A percentile compares a stretch with the other conserved stretches of the same genome.
Evolutionary conservation across 2,329 filamentous ascomycete genomes (phyloP).

Genomic region (Fonsecaea pedrosoi): DNA sequence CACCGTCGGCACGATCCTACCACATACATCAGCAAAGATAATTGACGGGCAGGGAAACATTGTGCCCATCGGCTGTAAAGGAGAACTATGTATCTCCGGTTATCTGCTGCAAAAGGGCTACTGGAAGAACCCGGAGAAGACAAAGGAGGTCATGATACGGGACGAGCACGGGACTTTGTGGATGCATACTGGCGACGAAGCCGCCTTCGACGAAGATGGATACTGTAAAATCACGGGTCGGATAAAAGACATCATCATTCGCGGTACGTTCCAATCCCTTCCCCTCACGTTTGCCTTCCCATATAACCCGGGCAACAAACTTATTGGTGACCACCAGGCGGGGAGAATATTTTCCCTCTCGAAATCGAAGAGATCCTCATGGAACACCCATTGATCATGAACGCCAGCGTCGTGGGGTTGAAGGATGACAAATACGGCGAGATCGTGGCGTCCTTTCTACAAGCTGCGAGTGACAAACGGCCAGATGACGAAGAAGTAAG

Average conservation of each 20-base stretch:
- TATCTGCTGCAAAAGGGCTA: conserved; percentile 71
- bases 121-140: conserved; percentile 74
- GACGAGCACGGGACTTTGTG: conserved; percentile 65
- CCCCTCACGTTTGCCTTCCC: not conserved
- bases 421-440: conserved; percentile 74
- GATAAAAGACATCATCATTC: conserved; percentile 81
- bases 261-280: conserved; percentile 53
- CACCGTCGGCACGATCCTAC: conserved; percentile 77
- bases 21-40: conserved; percentile 78
- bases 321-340: conserved; percentile 52
- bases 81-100: conserved; percentile 79
- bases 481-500: conserved; percentile 60
- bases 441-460: conserved; percentile 70
- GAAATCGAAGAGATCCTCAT: conserved; percentile 76
- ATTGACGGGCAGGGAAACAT: conserved; percentile 70
- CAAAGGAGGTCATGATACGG: conserved; percentile 68
- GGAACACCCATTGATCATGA: conserved; percentile 65
- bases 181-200: conserved; percentile 69
- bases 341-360: conserved; percentile 75
- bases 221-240: conserved; percentile 76
- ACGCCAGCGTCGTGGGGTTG: conserved; percentile 72
- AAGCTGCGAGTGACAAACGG: conserved; percentile 43
- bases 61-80: conserved; percentile 70
- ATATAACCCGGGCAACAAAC: not conserved
- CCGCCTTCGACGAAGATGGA: conserved; percentile 60